phyloP scores from a whole-genome alignment of 2,329 filamentous ascomycete genomes.

The Spiromastix sp. region DNA sequence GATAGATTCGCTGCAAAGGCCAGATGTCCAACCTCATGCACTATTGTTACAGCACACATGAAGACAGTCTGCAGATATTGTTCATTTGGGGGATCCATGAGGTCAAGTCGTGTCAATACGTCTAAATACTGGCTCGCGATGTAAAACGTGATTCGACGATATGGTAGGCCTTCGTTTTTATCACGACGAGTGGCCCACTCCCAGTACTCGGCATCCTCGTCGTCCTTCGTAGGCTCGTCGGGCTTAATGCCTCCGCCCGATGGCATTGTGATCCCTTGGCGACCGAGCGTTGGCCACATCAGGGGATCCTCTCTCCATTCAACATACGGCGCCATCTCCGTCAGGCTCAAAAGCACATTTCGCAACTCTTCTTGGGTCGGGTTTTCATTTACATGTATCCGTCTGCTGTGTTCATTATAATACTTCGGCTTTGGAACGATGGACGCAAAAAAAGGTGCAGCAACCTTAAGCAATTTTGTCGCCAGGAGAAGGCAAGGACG shows the following conservation, averaged over 20 bases:
- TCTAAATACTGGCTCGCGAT: constrained; percentile 7
- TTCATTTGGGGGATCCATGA: constrained; percentile 1
- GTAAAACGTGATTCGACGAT: constrained; percentile 5
- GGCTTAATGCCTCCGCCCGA: constrained; percentile 4
- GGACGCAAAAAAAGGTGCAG: constrained; percentile 6
- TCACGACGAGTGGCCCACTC: constrained; percentile 4
- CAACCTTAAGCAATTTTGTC: constrained; percentile 7
- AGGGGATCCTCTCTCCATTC: constrained; percentile 7
- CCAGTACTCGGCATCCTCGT: constrained; percentile 7
- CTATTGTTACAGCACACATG: constrained; percentile 7
- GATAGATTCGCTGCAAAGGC: constrained; percentile 3
- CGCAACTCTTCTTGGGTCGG: background rate
- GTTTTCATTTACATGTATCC: constrained; percentile 1
- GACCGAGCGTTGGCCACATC: constrained; percentile 6
- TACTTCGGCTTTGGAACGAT: constrained; percentile 2
- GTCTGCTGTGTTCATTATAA: constrained; percentile 1
- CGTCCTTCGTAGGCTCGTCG: constrained; percentile 5
- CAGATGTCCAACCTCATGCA: constrained; percentile 8
- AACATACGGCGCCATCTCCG: constrained; percentile 5
- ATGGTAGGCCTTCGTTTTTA: background rate
- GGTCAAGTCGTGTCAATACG: background rate
- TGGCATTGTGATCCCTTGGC: constrained; percentile 6
- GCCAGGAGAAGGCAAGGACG: constrained; percentile 6
- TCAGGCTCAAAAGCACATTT: constrained; percentile 2
- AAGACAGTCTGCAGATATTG: constrained; percentile 8